phyloP scores from a whole-genome alignment of 1,139 yeast genomes.

The Yamadazyma atlantica region DNA sequence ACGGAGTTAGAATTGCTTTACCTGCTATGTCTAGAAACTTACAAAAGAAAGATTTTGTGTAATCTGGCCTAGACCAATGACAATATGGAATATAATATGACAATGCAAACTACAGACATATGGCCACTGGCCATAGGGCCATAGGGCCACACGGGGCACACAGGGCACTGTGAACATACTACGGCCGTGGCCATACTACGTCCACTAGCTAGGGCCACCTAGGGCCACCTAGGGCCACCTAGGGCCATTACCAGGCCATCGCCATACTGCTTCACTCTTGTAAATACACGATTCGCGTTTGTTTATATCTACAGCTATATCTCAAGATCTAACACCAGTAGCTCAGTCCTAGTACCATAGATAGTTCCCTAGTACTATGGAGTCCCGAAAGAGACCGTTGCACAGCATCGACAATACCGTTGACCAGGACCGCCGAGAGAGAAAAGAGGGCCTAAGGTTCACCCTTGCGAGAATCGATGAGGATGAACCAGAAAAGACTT shows the following conservation, averaged over 20 bases:
- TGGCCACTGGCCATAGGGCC: too few species aligned
- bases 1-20: constrained; percentile 91
- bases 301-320: not conserved
- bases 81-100: not conserved
- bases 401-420: constrained; percentile 10
- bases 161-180: too few species aligned
- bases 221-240: too few species aligned
- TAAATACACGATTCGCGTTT: constrained; percentile 1
- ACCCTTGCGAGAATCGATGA: constrained; percentile 6
- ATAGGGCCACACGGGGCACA: too few species aligned
- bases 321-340: too few species aligned
- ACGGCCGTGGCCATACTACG: too few species aligned
- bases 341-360: too few species aligned
- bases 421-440: not conserved
- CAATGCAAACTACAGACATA: not conserved
- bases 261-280: too few species aligned
- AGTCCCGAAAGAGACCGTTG: constrained; percentile 10
- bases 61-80: not conserved
- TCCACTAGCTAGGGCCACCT: too few species aligned
- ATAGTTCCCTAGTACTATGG: not conserved
- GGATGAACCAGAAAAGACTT: not conserved
- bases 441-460: constrained; percentile 3
- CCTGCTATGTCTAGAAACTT: constrained; percentile 97
- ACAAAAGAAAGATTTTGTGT: constrained; percentile 67
- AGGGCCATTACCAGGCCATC: too few species aligned